A percentile compares a stretch with the other conserved stretches of the same genome.
phyloP scores from a whole-genome alignment of 2,329 filamentous ascomycete genomes.

The Pseudohalonectria lignicola region DNA sequence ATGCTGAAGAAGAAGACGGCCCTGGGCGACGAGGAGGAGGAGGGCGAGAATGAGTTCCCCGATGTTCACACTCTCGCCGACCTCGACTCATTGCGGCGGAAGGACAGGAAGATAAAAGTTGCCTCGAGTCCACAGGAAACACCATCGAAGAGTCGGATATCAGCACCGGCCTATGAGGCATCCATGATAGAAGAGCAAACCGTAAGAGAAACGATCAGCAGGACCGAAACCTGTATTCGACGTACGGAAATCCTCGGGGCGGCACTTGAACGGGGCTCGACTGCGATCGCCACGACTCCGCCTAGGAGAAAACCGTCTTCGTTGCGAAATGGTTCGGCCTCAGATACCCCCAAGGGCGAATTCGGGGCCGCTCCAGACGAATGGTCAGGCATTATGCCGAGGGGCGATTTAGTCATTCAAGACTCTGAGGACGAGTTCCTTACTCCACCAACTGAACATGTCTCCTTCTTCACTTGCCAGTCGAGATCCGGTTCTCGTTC shows the following conservation, averaged over 20 bases:
- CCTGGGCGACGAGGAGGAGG: constrained; percentile 13
- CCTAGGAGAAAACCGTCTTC: not conserved
- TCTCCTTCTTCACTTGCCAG: constrained; percentile 14
- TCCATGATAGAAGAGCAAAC: constrained; percentile 10
- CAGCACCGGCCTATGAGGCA: constrained; percentile 3
- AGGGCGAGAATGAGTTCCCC: constrained; percentile 35
- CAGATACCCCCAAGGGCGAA: too few relatives aligned
- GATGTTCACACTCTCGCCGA: constrained; percentile 37
- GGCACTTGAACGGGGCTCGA: constrained; percentile 2
- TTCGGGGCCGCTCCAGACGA: too few relatives aligned
- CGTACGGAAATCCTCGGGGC: not conserved
- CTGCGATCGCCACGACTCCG: not conserved
- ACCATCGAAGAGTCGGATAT: not conserved
- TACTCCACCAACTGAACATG: constrained; percentile 26
- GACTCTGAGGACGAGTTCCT: constrained; percentile 48
- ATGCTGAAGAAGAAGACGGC: constrained; percentile 5
- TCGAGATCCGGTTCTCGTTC: constrained; percentile 1
- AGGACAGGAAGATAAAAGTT: constrained; percentile 6
- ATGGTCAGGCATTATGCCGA: constrained; percentile 9
- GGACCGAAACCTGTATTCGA: constrained; percentile 10
- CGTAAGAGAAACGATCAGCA: constrained; percentile 11
- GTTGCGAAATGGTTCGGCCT: too few relatives aligned
- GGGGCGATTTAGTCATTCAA: constrained; percentile 27
- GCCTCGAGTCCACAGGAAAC: constrained; percentile 1
- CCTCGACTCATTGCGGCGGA: constrained; percentile 25